phyloP scores from a whole-genome alignment of 805 yeast genomes.

The Tetrapisispora taiwanensis region DNA sequence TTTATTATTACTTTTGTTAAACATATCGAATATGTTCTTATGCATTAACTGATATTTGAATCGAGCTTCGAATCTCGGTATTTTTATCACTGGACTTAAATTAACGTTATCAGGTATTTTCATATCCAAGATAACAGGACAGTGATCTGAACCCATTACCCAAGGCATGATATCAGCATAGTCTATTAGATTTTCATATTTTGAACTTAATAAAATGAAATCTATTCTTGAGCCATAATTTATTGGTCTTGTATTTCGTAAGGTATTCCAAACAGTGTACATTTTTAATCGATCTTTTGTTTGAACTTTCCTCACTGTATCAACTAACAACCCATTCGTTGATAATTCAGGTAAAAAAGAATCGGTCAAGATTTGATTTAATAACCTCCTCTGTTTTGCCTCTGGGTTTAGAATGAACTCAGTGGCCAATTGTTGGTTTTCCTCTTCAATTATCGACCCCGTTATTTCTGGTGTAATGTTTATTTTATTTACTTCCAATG shows the following conservation, averaged over 20 bases:
- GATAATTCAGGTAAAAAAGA: conserved; percentile 25
- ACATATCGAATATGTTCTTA: conserved; percentile 30
- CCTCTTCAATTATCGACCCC: conserved; percentile 27
- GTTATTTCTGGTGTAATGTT: conserved; percentile 32
- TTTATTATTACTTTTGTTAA: conserved; percentile 12
- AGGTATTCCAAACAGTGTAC: conserved; percentile 90
- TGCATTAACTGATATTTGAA: conserved; percentile 35
- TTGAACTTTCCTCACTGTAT: conserved; percentile 47
- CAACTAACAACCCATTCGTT: conserved; percentile 40
- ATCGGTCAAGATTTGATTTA: conserved; percentile 38
- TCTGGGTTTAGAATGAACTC: conserved; percentile 29
- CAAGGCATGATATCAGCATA: conserved; percentile 52
- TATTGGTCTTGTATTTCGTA: conserved; percentile 62
- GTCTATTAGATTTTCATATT: conserved; percentile 26
- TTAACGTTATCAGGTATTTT: conserved; percentile 7
- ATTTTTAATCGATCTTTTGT: conserved; percentile 46
- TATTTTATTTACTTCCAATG: conserved; percentile 26
- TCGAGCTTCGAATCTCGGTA: conserved; percentile 45
- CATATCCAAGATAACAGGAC: conserved; percentile 77
- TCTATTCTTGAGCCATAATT: conserved; percentile 89
- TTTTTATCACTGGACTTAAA: background rate
- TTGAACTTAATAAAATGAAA: conserved; percentile 46
- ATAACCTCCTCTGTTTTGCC: conserved; percentile 32
- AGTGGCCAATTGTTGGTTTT: conserved; percentile 28
- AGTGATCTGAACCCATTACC: conserved; percentile 84